A percentile compares a stretch with the other conserved stretches of the same genome.
These are phyloP conservation scores for Cladophialophora bantiana DNA, from an alignment of 2,329 filamentous ascomycete species.

Conservation along the genomic window DNA sequence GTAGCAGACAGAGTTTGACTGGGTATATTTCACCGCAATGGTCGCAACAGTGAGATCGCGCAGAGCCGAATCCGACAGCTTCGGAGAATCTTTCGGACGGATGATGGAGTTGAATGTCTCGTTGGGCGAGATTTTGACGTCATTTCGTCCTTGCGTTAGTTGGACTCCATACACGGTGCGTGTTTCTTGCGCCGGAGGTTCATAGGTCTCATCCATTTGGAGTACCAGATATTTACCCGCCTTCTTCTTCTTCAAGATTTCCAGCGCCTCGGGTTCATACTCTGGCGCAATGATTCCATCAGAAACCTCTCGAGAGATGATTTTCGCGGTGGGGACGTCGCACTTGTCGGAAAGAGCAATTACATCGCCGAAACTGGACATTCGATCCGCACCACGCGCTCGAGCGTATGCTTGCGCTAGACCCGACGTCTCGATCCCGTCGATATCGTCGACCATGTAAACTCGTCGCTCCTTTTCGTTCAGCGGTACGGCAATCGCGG, in stretches of 20 bases:
- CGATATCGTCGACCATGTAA: constrained; percentile 97
- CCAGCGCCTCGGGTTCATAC: constrained; percentile 83
- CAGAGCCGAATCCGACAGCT: constrained; percentile 79
- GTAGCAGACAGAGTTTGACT: constrained; percentile 99
- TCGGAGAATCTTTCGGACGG: constrained; percentile 77
- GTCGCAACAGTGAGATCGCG: constrained; percentile 94
- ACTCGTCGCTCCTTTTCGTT: constrained; percentile 90
- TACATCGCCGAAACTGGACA: constrained; percentile 98
- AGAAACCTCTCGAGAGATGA: constrained; percentile 97
- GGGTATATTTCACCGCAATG: constrained; percentile 97
- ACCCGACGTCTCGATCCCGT: constrained; percentile 81
- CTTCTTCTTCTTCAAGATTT: constrained; percentile 97
- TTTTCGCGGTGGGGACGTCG: constrained; percentile 91
- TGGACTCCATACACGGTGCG: constrained; percentile 90
- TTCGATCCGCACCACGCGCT: constrained; percentile 92
- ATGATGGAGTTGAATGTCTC: constrained; percentile 84
- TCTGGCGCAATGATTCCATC: constrained; percentile 94
- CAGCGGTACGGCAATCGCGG: constrained; percentile 88
- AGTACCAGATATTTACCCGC: constrained; percentile 95
- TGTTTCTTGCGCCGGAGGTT: constrained; percentile 75
- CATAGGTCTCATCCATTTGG: constrained; percentile 89
- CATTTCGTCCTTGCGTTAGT: constrained; percentile 90
- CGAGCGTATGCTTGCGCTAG: constrained; percentile 95
- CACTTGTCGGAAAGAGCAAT: constrained; percentile 92
- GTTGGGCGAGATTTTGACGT: constrained; percentile 81